Conservation (phyloP, 108 stramenopile genomes). For the Mayamaea pseudoterrestris region DNA sequence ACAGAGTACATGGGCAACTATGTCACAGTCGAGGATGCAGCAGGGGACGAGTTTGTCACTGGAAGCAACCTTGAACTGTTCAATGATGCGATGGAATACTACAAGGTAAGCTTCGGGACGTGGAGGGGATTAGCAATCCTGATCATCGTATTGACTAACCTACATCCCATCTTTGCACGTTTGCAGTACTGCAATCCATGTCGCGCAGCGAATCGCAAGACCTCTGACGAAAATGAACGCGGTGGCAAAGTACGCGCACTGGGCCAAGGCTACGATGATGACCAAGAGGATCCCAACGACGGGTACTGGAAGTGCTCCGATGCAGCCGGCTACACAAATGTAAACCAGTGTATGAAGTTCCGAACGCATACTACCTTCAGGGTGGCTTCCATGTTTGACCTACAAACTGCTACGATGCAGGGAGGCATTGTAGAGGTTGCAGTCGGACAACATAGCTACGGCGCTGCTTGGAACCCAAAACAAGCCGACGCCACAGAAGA, state of each 20-base stretch:
- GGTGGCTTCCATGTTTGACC: conserved; percentile 27
- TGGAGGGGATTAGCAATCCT: conserved; percentile 50
- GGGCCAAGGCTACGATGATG: conserved; percentile 5
- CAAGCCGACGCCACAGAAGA: too few relatives aligned
- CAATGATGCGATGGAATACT: conserved; percentile 33
- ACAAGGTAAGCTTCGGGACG: too few relatives aligned
- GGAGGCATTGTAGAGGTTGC: too few relatives aligned
- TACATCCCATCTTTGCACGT: conserved; percentile 2
- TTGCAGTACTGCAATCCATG: background rate
- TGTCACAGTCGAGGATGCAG: background rate
- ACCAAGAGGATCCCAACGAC: conserved; percentile 5
- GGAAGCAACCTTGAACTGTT: conserved; percentile 14
- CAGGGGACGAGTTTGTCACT: conserved; percentile 9
- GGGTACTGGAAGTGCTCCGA: conserved; percentile 33
- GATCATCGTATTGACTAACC: conserved; percentile 32
- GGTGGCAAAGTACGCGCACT: conserved; percentile 5
- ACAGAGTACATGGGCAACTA: conserved; percentile 18
- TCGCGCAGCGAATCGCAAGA: background rate
- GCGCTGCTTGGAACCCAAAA: too few relatives aligned
- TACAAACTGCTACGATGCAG: conserved; percentile 31
- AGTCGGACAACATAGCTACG: too few relatives aligned
- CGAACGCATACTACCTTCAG: conserved; percentile 25
- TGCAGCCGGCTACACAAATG: conserved; percentile 43
- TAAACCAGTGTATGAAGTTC: conserved; percentile 59
- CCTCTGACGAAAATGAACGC: background rate